phyloP scores from a whole-genome alignment of 352 stramenopile species.

The Phytophthora agathidicida region DNA sequence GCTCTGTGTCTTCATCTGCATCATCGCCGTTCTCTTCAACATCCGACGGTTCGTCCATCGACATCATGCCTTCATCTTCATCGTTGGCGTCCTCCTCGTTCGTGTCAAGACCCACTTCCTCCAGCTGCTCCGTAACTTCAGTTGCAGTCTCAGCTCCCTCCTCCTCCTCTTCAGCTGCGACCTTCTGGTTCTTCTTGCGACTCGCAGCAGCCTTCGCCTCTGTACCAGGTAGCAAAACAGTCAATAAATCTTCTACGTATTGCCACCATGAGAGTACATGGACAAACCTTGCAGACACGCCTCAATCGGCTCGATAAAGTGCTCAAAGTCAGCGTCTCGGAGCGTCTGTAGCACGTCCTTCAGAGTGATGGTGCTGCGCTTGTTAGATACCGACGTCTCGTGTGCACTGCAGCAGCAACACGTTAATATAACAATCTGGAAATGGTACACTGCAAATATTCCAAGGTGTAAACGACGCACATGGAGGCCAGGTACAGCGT shows the following conservation, averaged over 20 bases:
- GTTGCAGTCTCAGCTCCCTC: conserved; percentile 37
- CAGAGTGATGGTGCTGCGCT: conserved; percentile 77
- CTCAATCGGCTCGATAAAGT: conserved; percentile 75
- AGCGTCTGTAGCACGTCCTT: conserved; percentile 79
- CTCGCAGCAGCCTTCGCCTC: conserved; percentile 53
- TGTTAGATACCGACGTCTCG: conserved; percentile 66
- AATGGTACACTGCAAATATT: neutral
- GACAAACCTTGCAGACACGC: conserved; percentile 66
- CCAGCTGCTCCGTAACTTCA: conserved; percentile 34
- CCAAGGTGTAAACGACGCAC: conserved; percentile 42
- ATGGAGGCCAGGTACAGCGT: conserved; percentile 75
- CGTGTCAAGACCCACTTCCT: conserved; percentile 36
- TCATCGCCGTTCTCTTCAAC: conserved; percentile 23
- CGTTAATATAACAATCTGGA: neutral
- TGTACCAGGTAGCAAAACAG: conserved; percentile 21
- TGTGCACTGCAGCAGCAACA: conserved; percentile 55
- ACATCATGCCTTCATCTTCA: conserved; percentile 52
- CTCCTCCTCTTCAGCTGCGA: conserved; percentile 18
- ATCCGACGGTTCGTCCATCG: conserved; percentile 40
- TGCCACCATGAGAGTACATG: too few relatives aligned
- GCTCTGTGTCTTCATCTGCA: conserved; percentile 28
- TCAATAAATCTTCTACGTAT: neutral
- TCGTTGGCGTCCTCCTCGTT: conserved; percentile 47
- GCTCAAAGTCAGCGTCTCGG: conserved; percentile 77
- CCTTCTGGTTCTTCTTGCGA: conserved; percentile 35